These are phyloP conservation scores for Aspergillus vadensis DNA, from an alignment of 2,329 filamentous ascomycete species.

Conservation along the genomic window DNA sequence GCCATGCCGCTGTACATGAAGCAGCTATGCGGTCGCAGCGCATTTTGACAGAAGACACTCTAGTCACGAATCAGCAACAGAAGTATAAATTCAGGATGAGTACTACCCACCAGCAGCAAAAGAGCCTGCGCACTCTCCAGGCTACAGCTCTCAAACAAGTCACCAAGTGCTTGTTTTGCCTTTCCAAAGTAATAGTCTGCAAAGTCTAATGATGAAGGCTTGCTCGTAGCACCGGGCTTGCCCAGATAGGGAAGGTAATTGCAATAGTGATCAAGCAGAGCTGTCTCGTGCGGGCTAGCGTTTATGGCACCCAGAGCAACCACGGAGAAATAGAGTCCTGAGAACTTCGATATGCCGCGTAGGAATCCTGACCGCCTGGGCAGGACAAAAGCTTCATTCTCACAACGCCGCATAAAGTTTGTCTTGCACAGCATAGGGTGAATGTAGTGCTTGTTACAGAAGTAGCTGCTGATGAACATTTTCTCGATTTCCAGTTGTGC, in stretches of 20 bases:
- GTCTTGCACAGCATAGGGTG: constrained; percentile 27
- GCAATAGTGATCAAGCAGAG: constrained; percentile 25
- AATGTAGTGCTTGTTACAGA: constrained; percentile 31
- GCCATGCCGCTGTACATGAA: constrained; percentile 42
- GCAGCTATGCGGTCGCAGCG: constrained; percentile 37
- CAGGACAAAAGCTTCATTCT: constrained; percentile 23
- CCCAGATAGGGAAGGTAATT: constrained; percentile 7
- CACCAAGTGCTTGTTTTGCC: constrained; percentile 29
- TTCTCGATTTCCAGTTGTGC: constrained; percentile 29
- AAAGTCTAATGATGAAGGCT: constrained; percentile 23
- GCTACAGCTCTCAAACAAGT: constrained; percentile 33
- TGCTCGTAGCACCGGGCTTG: not conserved
- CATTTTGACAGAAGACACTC: constrained; percentile 36
- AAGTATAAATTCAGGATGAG: too few species aligned
- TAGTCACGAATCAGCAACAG: not conserved
- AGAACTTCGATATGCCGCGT: constrained; percentile 20
- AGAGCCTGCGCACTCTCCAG: constrained; percentile 31
- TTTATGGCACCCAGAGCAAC: constrained; percentile 34
- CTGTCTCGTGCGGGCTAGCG: constrained; percentile 26
- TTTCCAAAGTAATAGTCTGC: constrained; percentile 31
- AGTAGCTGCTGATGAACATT: constrained; percentile 30
- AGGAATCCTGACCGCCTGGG: constrained; percentile 12
- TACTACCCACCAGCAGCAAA: constrained; percentile 24
- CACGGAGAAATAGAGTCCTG: constrained; percentile 32
- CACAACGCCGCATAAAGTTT: constrained; percentile 26